Evolutionary conservation across 2,329 filamentous ascomycete species (phyloP).

Genomic region (Aspergillus oerlinghausenensis): DNA sequence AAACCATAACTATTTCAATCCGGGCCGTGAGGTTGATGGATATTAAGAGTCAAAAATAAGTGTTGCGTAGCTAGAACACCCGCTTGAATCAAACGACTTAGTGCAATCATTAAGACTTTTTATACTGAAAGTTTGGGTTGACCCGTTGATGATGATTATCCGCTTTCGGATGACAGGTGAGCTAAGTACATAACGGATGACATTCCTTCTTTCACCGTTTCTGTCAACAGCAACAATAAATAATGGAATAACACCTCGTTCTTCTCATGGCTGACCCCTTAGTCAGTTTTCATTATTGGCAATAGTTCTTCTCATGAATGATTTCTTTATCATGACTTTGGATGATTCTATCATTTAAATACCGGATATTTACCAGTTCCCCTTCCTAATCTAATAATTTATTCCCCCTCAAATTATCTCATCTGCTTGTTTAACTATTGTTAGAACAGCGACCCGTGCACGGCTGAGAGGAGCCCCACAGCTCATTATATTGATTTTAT

Average conservation of each 20-base stretch:
- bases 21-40: neutral
- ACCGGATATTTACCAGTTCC: neutral
- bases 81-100: neutral
- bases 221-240: neutral
- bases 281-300: neutral
- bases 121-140: neutral
- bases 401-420: neutral
- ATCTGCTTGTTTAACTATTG: neutral
- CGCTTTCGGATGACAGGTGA: neutral
- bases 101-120: neutral
- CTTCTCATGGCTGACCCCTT: neutral
- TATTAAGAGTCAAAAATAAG: neutral
- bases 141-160: neutral
- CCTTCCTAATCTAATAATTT: neutral
- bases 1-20: neutral
- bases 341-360: neutral
- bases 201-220: neutral
- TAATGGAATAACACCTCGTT: neutral
- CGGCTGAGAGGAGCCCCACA: constrained; percentile 9
- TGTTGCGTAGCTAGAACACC: no score
- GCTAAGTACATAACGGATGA: neutral
- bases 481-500: constrained; percentile 2
- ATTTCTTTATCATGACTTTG: neutral
- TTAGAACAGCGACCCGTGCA: neutral
- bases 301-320: neutral